Conservation (phyloP, 2,329 filamentous ascomycete species). For the Microdochium nivale region DNA sequence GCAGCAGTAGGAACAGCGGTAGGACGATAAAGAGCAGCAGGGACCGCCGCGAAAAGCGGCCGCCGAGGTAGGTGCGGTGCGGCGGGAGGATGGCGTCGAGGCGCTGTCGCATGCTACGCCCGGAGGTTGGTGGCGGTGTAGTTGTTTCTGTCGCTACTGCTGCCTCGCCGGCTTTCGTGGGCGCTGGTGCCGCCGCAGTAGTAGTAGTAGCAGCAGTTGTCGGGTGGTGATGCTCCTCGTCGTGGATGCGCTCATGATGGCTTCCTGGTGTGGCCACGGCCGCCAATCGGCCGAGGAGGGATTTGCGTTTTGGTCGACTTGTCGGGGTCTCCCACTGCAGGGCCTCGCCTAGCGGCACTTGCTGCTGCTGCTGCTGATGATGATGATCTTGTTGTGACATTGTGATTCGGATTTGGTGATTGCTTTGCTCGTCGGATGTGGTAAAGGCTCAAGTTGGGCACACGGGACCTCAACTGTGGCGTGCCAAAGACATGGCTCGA, state of each 20-base stretch:
- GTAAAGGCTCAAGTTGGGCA: neutral
- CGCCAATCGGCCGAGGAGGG: neutral
- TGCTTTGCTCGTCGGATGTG: neutral
- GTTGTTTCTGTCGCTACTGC: neutral
- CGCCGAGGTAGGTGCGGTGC: conserved; percentile 12
- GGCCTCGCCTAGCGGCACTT: neutral
- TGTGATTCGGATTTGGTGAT: neutral
- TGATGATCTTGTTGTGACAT: neutral
- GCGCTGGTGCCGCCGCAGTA: neutral
- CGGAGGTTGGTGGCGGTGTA: neutral
- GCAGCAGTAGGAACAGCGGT: conserved; percentile 10
- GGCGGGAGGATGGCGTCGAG: conserved; percentile 14
- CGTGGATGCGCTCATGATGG: neutral
- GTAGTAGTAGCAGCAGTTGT: neutral
- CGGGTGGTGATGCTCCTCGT: neutral
- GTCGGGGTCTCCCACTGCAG: neutral
- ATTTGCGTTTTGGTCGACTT: neutral
- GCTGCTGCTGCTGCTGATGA: neutral
- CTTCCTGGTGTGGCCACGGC: neutral
- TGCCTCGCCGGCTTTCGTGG: neutral
- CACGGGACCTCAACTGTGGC: too few species aligned
- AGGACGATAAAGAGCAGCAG: conserved; percentile 13
- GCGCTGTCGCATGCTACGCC: conserved; percentile 5
- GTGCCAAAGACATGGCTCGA: too few species aligned
- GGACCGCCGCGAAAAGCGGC: conserved; percentile 12